Evolutionary conservation across 1,284 basidiomycete species (phyloP).

Genomic region (Trametes hirsuta): DNA sequence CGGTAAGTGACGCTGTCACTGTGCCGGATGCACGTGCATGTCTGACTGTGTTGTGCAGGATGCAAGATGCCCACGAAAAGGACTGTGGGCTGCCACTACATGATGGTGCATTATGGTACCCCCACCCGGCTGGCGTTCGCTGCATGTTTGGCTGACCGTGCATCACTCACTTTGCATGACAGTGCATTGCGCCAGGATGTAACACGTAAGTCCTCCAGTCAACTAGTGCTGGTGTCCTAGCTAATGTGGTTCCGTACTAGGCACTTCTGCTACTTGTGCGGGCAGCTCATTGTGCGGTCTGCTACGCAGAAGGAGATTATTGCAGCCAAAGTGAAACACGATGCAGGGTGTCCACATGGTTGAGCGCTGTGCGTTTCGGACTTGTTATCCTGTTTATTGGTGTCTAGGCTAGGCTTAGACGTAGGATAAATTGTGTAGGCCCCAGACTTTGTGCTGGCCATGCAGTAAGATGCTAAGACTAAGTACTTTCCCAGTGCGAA

Average conservation of each 20-base stretch:
- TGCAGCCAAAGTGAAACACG: constrained; percentile 48
- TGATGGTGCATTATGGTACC: constrained; percentile 48
- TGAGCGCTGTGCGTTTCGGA: too few species aligned
- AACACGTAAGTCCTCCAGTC: constrained; percentile 47
- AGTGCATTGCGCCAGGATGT: constrained; percentile 63
- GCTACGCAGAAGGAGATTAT: constrained; percentile 46
- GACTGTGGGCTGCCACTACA: constrained; percentile 62
- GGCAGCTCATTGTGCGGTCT: constrained; percentile 52
- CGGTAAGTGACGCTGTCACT: constrained; percentile 38
- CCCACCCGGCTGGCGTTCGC: background rate
- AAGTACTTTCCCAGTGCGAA: too few species aligned
- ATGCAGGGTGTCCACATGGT: constrained; percentile 38
- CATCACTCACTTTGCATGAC: background rate
- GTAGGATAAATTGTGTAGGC: too few species aligned
- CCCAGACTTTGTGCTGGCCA: too few species aligned
- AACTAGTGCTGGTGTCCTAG: background rate
- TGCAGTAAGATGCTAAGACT: too few species aligned
- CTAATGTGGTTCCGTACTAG: constrained; percentile 29
- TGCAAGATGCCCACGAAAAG: constrained; percentile 65
- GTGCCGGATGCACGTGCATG: background rate
- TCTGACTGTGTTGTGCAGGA: constrained; percentile 37
- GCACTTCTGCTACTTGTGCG: constrained; percentile 66
- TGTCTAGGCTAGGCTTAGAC: too few species aligned
- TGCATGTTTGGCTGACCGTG: too few species aligned
- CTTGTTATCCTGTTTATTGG: too few species aligned